Base-by-base conservation (phyloP, 139 green algal genomes). In the Trebouxia sp. region DNA sequence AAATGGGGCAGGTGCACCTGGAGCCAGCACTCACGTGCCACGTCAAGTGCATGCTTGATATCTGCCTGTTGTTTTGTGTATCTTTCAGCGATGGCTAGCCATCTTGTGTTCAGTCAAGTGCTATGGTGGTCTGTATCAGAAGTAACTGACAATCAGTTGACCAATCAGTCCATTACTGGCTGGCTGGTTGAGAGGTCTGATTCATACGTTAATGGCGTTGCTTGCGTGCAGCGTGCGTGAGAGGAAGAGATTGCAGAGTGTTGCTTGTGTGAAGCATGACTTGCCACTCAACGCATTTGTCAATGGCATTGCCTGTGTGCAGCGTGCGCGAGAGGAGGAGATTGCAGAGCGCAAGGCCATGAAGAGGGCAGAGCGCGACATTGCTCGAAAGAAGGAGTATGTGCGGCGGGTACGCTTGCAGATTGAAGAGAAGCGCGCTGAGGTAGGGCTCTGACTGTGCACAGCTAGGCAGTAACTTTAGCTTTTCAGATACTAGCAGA, bases 331-430 rank as follows among this genome's bases (percentile, higher is more conserved):
- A 8, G 67, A 87, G 74, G 39, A 62, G 6, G 87, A 90, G 82
- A 86, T 89, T 11, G 86, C 91, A 76, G 74, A 91, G 48, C 75
- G 78, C 56, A 75, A 94, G 42, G 90, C 80, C 32, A 90, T 91
- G 89, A 81, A 86, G 35, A 76, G 82, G 14, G 77, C 83, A 56
- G 76, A 90, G 86, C 89, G 92, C n/a, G 87, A 95, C 76, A 75
- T 93, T 14, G 72, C 81, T 24, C 91, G 94, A 37, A 89, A 90
- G 39, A 87, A 88, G 58, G 94, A 94, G 78, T 98, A 93, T 76
- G 91, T 97, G 50, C 82, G 85, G 32, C 88, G 90, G 15, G 92
- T 92, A 78, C 87, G 89, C 1, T 12, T 91, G 70, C 51, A 91
- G 78, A 83, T 96, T 38, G 87, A 94, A 69, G 78, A 90, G 48